Conservation (phyloP, 2,329 filamentous ascomycete species). For the Phoma sp. region DNA sequence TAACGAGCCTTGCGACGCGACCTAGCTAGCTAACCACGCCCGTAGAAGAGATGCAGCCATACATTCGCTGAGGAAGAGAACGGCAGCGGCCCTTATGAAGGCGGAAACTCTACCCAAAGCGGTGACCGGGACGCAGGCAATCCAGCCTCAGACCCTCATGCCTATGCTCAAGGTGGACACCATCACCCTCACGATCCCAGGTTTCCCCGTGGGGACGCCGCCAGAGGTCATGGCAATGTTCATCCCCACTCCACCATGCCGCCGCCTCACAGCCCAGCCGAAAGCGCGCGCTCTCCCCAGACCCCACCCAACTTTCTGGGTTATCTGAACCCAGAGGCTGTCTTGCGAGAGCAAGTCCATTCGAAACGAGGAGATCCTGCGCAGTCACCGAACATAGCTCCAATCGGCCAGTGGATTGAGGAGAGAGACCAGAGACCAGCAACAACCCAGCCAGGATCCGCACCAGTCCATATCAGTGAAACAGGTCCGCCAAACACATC, state of each 20-base stretch:
- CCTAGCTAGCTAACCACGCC: slow-evolving; percentile 6
- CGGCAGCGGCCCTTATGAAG: slow-evolving; percentile 39
- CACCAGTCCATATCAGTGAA: slow-evolving; percentile 35
- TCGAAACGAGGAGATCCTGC: slow-evolving; percentile 41
- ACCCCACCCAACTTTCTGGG: slow-evolving; percentile 53
- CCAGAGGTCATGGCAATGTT: slow-evolving; percentile 29
- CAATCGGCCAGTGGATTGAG: slow-evolving; percentile 47
- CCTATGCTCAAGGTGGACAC: slow-evolving; percentile 28
- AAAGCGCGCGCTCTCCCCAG: slow-evolving; percentile 36
- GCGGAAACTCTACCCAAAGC: slow-evolving; percentile 48
- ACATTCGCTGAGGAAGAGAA: slow-evolving; percentile 48
- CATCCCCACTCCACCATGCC: slow-evolving; percentile 37
- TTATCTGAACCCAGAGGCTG: slow-evolving; percentile 56
- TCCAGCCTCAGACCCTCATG: slow-evolving; percentile 38
- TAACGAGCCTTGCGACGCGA: slow-evolving; percentile 1
- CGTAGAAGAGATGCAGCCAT: slow-evolving; percentile 52
- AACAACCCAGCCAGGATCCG: slow-evolving; percentile 31
- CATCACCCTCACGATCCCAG: slow-evolving; percentile 36
- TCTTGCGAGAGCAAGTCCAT: slow-evolving; percentile 51
- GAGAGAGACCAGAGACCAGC: slow-evolving; percentile 34
- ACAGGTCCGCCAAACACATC: slow-evolving; percentile 41
- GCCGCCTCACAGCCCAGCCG: slow-evolving; percentile 41
- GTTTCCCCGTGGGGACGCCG: slow-evolving; percentile 30
- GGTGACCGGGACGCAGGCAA: slow-evolving; percentile 42
- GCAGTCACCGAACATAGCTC: slow-evolving; percentile 37